Evolutionary conservation across 257 asterid species (phyloP), one percentile per base, ranked within the genome.

Genomic region (Pogostemon cablin): DNA sequence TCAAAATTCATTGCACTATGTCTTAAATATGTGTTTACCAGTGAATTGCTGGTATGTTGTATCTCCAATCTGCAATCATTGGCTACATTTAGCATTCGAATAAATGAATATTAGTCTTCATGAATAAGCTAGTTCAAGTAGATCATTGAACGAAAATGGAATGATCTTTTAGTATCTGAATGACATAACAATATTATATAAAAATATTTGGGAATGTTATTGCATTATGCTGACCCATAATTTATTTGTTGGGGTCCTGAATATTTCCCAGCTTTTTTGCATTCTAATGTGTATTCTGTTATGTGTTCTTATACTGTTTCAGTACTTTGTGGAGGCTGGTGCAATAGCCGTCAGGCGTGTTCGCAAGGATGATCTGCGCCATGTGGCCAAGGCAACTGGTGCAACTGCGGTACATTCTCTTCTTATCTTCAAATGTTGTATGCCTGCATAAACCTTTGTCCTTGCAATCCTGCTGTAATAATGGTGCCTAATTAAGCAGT

Each of bases 241-340:
- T 4, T 46, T 20, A 20, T 46, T 53, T 40, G n/a, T 32, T n/a
- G 52, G 47, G 20, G 43, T 49, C 38, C 56, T 25, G 54, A 65
- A 12, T 11, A 35, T 42, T 11, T 32, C 38, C 20, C 49, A 71
- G 72, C 1, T 25, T 40, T 65, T 38, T 46, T 69, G 65, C 48
- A n/a, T 52, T 58, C 40, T 77, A 20, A 15, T 37, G 11, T 71
- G 44, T 69, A 44, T 60, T 7, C 15, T 52, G 20, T 20, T 67
- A 44, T 72, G 32, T 65, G 32, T 3, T 55, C 48, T 71, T 66
- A 35, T 52, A 3, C 65, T 80, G 64, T 75, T 76, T 63, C 90
- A 92, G 98, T 92, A 89, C 84, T 89, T 92, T 68, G 98, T 92
- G 75, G 98, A 92, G 79, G 96, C 96, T 76, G 96, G 96, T 67